A percentile compares a stretch with the other conserved stretches of the same genome.
phyloP scores from a whole-genome alignment of 2,329 filamentous ascomycete species.

The Fusarium buxicola region DNA sequence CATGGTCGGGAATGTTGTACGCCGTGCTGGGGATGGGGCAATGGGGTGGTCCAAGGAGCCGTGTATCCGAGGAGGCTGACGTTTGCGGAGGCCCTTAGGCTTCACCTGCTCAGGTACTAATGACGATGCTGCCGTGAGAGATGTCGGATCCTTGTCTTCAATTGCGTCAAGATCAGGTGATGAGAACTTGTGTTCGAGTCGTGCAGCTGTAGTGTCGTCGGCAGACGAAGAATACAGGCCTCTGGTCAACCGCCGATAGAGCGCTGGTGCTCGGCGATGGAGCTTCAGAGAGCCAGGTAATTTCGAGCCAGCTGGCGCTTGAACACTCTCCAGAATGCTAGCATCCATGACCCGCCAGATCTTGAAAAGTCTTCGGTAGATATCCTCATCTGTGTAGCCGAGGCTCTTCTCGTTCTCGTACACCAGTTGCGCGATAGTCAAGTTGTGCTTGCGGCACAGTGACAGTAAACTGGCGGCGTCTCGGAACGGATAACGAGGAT shows the following conservation, averaged over 20 bases:
- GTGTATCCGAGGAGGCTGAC: slow-evolving; percentile 55
- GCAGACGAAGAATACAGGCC: slow-evolving; percentile 56
- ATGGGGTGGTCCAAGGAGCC: slow-evolving; percentile 60
- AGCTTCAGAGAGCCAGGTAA: slow-evolving; percentile 62
- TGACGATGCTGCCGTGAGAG: slow-evolving; percentile 8
- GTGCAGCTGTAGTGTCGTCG: slow-evolving; percentile 19
- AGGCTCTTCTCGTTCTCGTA: slow-evolving; percentile 65
- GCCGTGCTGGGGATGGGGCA: slow-evolving; percentile 57
- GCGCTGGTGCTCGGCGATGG: slow-evolving; percentile 58
- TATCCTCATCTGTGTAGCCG: slow-evolving; percentile 62
- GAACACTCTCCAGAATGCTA: slow-evolving; percentile 62
- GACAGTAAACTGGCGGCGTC: slow-evolving; percentile 59
- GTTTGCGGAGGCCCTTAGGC: slow-evolving; percentile 26
- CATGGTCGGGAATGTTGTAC: slow-evolving; percentile 62
- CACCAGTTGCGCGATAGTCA: slow-evolving; percentile 63
- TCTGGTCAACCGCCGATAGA: slow-evolving; percentile 59
- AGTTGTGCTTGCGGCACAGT: slow-evolving; percentile 61
- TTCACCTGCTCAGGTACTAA: slow-evolving; percentile 15
- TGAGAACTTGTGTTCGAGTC: slow-evolving; percentile 25
- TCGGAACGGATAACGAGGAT: slow-evolving; percentile 60
- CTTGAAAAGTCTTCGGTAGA: slow-evolving; percentile 58
- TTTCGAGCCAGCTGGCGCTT: slow-evolving; percentile 55
- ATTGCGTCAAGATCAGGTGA: slow-evolving; percentile 10
- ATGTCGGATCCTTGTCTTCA: slow-evolving; percentile 16
- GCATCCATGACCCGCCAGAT: slow-evolving; percentile 66